Evolutionary conservation across 2,329 filamentous ascomycete genomes (phyloP), one percentile per base, ranked within the genome.

Genomic region (Diaporthe velutina): DNA sequence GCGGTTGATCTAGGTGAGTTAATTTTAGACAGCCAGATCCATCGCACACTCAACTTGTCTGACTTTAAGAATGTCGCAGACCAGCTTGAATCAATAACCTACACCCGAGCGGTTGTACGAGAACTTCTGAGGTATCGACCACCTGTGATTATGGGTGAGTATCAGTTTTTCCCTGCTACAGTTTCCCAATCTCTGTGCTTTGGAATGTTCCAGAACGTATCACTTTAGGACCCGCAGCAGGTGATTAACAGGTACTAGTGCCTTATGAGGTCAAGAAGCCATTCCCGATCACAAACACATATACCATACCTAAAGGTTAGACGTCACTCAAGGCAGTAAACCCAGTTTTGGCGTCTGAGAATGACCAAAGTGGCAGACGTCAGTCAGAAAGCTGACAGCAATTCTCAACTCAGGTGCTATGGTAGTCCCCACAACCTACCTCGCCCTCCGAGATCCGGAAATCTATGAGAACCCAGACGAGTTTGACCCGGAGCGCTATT

Each of bases 81-180:
- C 74, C 89, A 97, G 84, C 91, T 98, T 61, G 96, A 98, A 82
- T 92, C 10, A 70, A 91, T 98, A 89, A 90, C 91, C 15, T 98
- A 97, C 84, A 98, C 97, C 57, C 93, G 95, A 96, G n/a, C 95
- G 54, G 94, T 98, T 55, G 94, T 98, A 78, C 95, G 94, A 80
- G 95, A 98, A 86, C 93, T 95, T 74, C 90, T 98, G 77, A 94
- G 97, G 82, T 98, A 97, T 88, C 94, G 96, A 73, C 97, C 97
- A 77, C 97, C 97, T 73, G 96, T 99, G 80, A 90, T 98, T 84
- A 98, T 99, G 95, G n/a, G n/a, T n/a, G n/a, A n/a, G n/a, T n/a
- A n/a, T n/a, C n/a, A n/a, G n/a, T n/a, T n/a, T n/a, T n/a, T n/a
- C n/a, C n/a, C n/a, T n/a, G n/a, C n/a, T n/a, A n/a, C n/a, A n/a